phyloP scores from a whole-genome alignment of 1,139 yeast genomes.

The Geotrichum aggregatum region DNA sequence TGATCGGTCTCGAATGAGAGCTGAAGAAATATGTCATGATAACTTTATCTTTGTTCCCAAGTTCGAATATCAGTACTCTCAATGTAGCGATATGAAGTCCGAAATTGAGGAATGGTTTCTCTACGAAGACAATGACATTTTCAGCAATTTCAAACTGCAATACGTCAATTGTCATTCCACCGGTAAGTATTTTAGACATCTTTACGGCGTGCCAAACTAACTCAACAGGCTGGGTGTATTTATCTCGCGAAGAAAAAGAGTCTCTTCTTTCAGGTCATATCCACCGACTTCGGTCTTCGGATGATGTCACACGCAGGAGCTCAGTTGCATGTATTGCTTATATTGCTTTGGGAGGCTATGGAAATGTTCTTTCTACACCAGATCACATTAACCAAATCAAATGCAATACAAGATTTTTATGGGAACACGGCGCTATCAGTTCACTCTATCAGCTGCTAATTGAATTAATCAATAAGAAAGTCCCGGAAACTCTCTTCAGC shows the following conservation, averaged over 20 bases:
- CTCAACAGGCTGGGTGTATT: conserved; percentile 21
- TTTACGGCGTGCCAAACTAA: background rate
- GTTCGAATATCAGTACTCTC: conserved; percentile 31
- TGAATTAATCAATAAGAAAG: conserved; percentile 22
- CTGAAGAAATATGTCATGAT: conserved; percentile 20
- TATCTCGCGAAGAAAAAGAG: conserved; percentile 13
- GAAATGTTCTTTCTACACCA: conserved; percentile 32
- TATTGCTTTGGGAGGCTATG: conserved; percentile 45
- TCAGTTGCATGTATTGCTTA: conserved; percentile 35
- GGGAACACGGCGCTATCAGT: conserved; percentile 26
- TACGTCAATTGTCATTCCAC: conserved; percentile 9
- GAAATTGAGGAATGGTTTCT: conserved; percentile 41
- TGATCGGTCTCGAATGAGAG: conserved; percentile 19
- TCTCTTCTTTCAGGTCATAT: conserved; percentile 20
- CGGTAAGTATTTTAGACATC: background rate
- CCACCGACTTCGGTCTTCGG: conserved; percentile 8
- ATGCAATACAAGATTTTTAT: conserved; percentile 31
- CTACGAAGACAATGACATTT: conserved; percentile 30
- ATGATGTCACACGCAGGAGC: conserved; percentile 8
- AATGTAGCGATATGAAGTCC: conserved; percentile 26
- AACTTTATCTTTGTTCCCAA: conserved; percentile 26
- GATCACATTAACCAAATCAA: conserved; percentile 43
- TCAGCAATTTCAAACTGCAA: conserved; percentile 27
- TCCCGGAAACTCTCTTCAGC: conserved; percentile 24
- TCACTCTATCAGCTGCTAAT: conserved; percentile 26